Conservation (phyloP, 768 basidiomycete species). For the Lyophyllum atratum region DNA sequence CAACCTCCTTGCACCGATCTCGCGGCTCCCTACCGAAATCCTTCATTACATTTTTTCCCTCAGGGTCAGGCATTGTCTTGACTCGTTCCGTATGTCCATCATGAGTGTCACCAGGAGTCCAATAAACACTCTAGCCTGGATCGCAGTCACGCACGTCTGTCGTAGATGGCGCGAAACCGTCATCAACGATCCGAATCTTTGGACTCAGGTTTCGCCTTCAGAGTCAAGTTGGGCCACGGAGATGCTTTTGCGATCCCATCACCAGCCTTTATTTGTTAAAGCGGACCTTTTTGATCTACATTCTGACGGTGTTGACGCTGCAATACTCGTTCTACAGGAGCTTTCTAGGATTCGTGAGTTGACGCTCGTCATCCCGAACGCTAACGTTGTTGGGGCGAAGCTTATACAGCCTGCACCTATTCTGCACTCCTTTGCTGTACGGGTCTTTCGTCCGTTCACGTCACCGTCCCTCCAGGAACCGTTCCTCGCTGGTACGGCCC, state of each 20-base stretch:
- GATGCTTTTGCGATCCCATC: conserved; percentile 1
- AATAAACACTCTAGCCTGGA: not conserved
- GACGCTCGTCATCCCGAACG: not conserved
- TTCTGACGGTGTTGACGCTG: not conserved
- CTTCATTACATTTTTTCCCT: conserved; percentile 7
- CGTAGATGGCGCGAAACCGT: conserved; percentile 5
- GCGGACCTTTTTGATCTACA: conserved; percentile 3
- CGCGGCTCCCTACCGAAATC: conserved; percentile 2
- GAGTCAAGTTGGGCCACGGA: conserved; percentile 1
- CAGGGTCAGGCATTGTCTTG: not conserved
- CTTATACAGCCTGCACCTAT: not conserved
- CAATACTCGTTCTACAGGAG: not conserved
- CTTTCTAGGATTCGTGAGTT: conserved; percentile 3
- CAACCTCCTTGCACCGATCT: conserved; percentile 8
- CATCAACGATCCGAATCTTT: conserved; percentile 2
- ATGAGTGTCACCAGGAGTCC: not conserved
- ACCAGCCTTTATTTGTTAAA: conserved; percentile 1
- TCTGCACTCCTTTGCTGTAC: not conserved
- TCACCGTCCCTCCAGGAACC: not conserved
- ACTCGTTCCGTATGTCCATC: conserved; percentile 1
- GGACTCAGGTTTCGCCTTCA: conserved; percentile 4
- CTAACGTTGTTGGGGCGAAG: not conserved
- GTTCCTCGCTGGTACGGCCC: not conserved
- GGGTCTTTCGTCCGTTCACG: not conserved
- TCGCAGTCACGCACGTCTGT: conserved; percentile 5